Percentiles rank a stretch among this genome's conserved stretches.
Evolutionary conservation across 768 basidiomycete species (phyloP).

Genomic region (Russula brevipes): DNA sequence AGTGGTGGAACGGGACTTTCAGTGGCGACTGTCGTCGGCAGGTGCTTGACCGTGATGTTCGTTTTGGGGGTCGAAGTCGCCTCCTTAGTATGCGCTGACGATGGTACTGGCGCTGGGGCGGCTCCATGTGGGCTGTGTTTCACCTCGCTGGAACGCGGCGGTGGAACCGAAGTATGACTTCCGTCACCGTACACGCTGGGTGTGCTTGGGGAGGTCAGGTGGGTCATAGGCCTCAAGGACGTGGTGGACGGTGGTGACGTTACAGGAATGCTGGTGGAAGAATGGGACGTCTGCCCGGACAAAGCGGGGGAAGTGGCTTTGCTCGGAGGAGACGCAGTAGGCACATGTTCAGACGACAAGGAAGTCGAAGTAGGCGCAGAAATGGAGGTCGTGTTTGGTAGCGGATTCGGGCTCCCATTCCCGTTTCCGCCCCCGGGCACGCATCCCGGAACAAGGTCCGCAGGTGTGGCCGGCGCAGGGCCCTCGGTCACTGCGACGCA

Average conservation of each 20-base stretch:
- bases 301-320: background rate
- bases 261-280: background rate
- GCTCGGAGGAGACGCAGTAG: background rate
- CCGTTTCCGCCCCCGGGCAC: background rate
- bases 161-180: background rate
- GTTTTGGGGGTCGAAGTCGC: background rate
- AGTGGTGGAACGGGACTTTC: background rate
- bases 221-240: background rate
- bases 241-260: background rate
- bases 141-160: background rate
- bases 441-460: background rate
- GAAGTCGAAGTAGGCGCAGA: background rate
- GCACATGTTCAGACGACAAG: too few species aligned
- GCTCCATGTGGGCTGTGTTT: background rate
- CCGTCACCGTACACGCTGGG: background rate
- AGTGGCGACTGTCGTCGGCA: background rate
- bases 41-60: background rate
- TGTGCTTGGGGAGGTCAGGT: too few species aligned
- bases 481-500: slow-evolving; percentile 15
- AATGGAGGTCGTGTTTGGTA: background rate
- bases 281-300: background rate
- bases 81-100: background rate
- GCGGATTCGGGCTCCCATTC: background rate
- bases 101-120: background rate
- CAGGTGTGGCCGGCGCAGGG: background rate